A percentile compares a stretch with the other conserved stretches of the same genome.
Evolutionary conservation across 306 rosid genomes (phyloP).

Genomic region (Vicia sativa): DNA sequence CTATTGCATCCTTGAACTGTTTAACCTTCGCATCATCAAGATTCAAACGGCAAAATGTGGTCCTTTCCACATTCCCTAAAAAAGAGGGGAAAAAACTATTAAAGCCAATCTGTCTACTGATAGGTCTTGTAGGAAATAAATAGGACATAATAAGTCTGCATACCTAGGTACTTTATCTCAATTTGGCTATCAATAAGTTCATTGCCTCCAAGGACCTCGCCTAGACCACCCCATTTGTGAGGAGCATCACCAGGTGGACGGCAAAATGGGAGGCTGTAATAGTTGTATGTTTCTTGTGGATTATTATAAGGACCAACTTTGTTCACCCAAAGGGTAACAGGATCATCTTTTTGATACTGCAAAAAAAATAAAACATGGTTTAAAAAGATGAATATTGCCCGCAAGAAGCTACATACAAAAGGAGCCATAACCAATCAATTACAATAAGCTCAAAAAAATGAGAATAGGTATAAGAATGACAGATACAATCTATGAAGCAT

Average conservation of each 20-base stretch:
- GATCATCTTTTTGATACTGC: conserved; percentile 75
- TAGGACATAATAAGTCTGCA: conserved; percentile 35
- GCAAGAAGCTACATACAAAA: conserved; percentile 1
- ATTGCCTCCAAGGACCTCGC: conserved; percentile 97
- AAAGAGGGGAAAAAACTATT: background rate
- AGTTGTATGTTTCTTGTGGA: conserved; percentile 98
- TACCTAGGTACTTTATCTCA: conserved; percentile 76
- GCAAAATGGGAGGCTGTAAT: conserved; percentile 94
- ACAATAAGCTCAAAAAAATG: conserved; percentile 3
- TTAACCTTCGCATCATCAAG: conserved; percentile 70
- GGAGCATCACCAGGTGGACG: conserved; percentile 58
- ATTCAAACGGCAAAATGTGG: conserved; percentile 60
- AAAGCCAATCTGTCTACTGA: conserved; percentile 31
- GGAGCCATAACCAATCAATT: background rate
- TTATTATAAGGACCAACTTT: conserved; percentile 98
- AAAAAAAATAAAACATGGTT: conserved; percentile 35
- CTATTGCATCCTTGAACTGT: conserved; percentile 94
- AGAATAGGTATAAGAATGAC: background rate
- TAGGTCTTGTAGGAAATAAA: conserved; percentile 26
- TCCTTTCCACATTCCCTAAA: conserved; percentile 75
- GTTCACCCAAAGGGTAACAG: conserved; percentile 92
- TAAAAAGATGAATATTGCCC: conserved; percentile 19
- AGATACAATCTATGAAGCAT: too few species aligned
- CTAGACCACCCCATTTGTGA: conserved; percentile 99
- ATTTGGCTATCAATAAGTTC: conserved; percentile 91